Percentiles rank a stretch among this genome's conserved stretches.
Evolutionary conservation across 306 rosid genomes (phyloP).

Genomic region (Oemleria cerasiformis): DNA sequence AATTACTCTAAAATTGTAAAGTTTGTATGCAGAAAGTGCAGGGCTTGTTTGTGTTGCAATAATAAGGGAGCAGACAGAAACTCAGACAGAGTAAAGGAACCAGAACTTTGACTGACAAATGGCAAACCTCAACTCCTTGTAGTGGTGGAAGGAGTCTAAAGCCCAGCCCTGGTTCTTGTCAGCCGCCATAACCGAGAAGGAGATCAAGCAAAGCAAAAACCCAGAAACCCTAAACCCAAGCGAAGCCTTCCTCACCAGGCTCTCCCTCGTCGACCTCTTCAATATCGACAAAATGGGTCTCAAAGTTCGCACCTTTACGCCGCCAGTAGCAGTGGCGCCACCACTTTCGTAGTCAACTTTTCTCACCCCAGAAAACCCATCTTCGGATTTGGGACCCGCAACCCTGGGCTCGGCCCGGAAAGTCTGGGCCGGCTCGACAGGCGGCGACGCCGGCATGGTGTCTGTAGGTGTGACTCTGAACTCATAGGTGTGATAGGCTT

Average conservation of each 20-base stretch:
- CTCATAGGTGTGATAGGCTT: slow-evolving; percentile 25
- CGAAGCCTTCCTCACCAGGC: slow-evolving; percentile 38
- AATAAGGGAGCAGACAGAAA: not conserved
- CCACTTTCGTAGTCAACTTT: slow-evolving; percentile 26
- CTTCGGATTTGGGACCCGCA: slow-evolving; percentile 34
- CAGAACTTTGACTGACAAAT: slow-evolving; percentile 10
- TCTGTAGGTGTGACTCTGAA: slow-evolving; percentile 30
- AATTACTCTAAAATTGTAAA: not conserved
- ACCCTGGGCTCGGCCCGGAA: slow-evolving; percentile 19
- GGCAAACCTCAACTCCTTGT: slow-evolving; percentile 62
- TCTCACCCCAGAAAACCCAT: slow-evolving; percentile 34
- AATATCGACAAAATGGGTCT: slow-evolving; percentile 40
- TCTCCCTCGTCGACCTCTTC: slow-evolving; percentile 38
- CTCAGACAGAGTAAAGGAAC: no score
- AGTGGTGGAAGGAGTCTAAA: slow-evolving; percentile 49
- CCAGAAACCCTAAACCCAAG: slow-evolving; percentile 52
- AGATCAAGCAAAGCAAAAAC: slow-evolving; percentile 49
- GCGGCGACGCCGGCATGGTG: slow-evolving; percentile 27
- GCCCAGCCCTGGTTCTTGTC: slow-evolving; percentile 65
- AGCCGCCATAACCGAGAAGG: slow-evolving; percentile 67
- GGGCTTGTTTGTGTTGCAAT: not conserved
- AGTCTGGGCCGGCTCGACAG: slow-evolving; percentile 42
- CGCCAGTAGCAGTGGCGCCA: slow-evolving; percentile 8
- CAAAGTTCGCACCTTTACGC: slow-evolving; percentile 33
- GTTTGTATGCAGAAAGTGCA: not conserved